phyloP scores from a whole-genome alignment of 305 asterid genomes.

The Nicotiana rustica region DNA sequence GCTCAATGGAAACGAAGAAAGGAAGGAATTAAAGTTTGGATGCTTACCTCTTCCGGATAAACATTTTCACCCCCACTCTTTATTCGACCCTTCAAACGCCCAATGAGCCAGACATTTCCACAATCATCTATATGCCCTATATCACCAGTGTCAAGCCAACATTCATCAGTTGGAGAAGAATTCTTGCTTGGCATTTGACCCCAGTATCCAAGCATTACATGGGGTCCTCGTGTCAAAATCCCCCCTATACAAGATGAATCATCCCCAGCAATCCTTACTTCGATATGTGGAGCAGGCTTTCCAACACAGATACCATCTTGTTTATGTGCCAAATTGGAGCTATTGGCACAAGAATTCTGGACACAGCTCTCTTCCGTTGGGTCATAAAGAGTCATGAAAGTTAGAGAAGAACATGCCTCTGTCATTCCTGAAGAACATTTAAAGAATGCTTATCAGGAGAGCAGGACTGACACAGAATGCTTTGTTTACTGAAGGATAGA shows the following conservation, averaged over 20 bases:
- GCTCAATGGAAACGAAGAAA: constrained; percentile 10
- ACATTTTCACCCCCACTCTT: constrained; percentile 94
- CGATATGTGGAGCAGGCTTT: constrained; percentile 89
- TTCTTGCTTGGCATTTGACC: constrained; percentile 54
- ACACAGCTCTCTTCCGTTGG: constrained; percentile 48
- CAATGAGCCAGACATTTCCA: constrained; percentile 89
- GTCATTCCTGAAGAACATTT: constrained; percentile 73
- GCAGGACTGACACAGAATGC: background rate
- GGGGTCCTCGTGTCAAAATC: constrained; percentile 89
- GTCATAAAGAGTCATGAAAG: constrained; percentile 81
- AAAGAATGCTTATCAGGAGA: constrained; percentile 32
- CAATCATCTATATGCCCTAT: constrained; percentile 66
- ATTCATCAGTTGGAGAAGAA: constrained; percentile 43
- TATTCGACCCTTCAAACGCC: constrained; percentile 79
- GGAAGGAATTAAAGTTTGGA: background rate
- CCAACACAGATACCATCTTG: constrained; percentile 79
- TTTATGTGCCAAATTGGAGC: constrained; percentile 39
- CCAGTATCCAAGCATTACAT: constrained; percentile 89
- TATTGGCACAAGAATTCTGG: constrained; percentile 37
- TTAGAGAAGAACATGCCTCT: constrained; percentile 91
- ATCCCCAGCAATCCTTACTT: constrained; percentile 55
- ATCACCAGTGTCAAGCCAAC: constrained; percentile 94
- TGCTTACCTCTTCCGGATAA: constrained; percentile 83
- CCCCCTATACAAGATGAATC: constrained; percentile 58
- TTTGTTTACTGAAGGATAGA: constrained; percentile 1